phyloP scores from a whole-genome alignment of 495 filamentous ascomycete genomes.

The Aspergillus nidulans region DNA sequence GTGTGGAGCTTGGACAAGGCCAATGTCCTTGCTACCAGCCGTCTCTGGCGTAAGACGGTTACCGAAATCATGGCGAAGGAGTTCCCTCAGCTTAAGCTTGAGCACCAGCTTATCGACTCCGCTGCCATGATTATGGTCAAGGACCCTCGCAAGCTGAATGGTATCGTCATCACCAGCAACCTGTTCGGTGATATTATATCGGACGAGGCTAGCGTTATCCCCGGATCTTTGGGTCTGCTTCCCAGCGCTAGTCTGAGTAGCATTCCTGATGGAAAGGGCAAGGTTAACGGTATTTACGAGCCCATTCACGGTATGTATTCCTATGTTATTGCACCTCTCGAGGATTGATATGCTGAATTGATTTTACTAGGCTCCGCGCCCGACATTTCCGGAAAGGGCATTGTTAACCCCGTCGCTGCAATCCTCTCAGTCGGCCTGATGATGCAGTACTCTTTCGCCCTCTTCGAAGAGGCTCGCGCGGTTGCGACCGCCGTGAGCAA shows the following conservation, averaged over 20 bases:
- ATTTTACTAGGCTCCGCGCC: conserved; percentile 38
- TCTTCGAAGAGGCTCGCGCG: conserved; percentile 46
- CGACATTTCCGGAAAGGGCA: conserved; percentile 75
- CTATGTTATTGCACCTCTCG: background rate
- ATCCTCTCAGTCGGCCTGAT: conserved; percentile 55
- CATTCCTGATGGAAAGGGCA: conserved; percentile 66
- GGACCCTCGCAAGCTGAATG: conserved; percentile 86
- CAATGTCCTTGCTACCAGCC: conserved; percentile 86
- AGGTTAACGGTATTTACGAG: conserved; percentile 80
- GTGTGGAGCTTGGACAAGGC: conserved; percentile 95
- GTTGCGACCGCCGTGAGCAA: conserved; percentile 51
- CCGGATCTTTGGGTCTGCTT: conserved; percentile 82
- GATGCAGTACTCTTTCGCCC: conserved; percentile 50
- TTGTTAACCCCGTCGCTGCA: conserved; percentile 68
- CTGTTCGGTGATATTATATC: conserved; percentile 95
- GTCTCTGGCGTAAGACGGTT: conserved; percentile 87
- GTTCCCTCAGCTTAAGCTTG: conserved; percentile 80
- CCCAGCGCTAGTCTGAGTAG: conserved; percentile 86
- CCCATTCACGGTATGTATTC: conserved; percentile 80
- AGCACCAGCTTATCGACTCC: conserved; percentile 91
- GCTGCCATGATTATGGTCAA: conserved; percentile 98
- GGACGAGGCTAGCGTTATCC: conserved; percentile 95
- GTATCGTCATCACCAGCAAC: conserved; percentile 90
- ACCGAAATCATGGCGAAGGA: conserved; percentile 73
- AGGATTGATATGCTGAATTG: conserved; percentile 4